A percentile compares a stretch with the other conserved stretches of the same genome.
Evolutionary conservation across 2,329 filamentous ascomycete species (phyloP).

Genomic region (Pestalotiopsis sp.): DNA sequence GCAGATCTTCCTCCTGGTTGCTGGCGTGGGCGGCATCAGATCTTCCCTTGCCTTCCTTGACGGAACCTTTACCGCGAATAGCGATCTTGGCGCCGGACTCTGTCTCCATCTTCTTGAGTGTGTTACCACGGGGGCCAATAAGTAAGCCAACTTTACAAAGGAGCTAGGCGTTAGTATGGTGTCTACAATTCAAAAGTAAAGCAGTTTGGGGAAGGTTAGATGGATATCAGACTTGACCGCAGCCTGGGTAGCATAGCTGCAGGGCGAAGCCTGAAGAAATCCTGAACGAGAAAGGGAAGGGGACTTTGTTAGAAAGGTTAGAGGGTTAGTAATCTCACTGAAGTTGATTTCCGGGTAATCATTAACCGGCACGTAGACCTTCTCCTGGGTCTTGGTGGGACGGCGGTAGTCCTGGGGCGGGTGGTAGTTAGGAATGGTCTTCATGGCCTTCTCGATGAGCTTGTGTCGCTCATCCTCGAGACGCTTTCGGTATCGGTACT

Average conservation of each 20-base stretch:
- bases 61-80: conserved; percentile 98
- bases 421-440: conserved; percentile 99
- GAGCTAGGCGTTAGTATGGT: conserved; percentile 88
- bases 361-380: conserved; percentile 99
- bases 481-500: conserved; percentile 96
- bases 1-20: conserved; percentile 99
- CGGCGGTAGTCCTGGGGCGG: conserved; percentile 97
- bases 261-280: conserved; percentile 46
- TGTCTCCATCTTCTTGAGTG: conserved; percentile 98
- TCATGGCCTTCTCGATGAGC: conserved; percentile 98
- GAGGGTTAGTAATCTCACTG: conserved; percentile 99
- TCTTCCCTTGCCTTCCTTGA: conserved; percentile 98
- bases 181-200: conserved; percentile 25
- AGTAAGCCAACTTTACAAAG: conserved; percentile 96
- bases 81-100: conserved; percentile 98
- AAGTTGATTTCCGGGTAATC: conserved; percentile 99
- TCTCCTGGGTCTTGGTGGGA: conserved; percentile 99
- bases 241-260: conserved; percentile 31
- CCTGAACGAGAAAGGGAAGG: conserved; percentile 40
- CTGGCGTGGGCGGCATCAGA: conserved; percentile 98
- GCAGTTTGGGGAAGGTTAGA: conserved; percentile 33
- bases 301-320: conserved; percentile 71
- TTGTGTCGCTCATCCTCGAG: conserved; percentile 99
- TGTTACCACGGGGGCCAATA: conserved; percentile 99
- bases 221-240: conserved; percentile 26